phyloP scores from a whole-genome alignment of 768 basidiomycete species.

The Strobilomyces dryophilus region DNA sequence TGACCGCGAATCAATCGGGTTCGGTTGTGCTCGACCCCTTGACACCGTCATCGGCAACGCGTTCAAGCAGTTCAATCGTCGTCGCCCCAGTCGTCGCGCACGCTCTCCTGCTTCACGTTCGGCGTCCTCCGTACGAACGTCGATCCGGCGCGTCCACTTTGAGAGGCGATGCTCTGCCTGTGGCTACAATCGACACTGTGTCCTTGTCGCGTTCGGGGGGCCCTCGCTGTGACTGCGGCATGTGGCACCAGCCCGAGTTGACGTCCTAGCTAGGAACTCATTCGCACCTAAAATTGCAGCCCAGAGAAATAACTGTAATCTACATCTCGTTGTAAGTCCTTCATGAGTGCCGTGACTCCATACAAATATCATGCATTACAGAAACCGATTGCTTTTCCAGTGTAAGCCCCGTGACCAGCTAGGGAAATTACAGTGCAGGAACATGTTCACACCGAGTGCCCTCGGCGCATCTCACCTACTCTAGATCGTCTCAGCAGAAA shows the following conservation, averaged over 20 bases:
- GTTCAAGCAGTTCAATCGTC: slow-evolving; percentile 31
- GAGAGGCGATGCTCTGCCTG: too few species aligned
- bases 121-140: slow-evolving; percentile 1
- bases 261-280: too few species aligned
- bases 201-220: too few species aligned
- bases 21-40: too few species aligned
- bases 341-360: not conserved
- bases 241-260: too few species aligned
- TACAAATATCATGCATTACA: slow-evolving; percentile 12
- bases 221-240: too few species aligned
- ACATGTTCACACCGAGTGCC: not conserved
- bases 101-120: slow-evolving; percentile 6
- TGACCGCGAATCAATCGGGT: too few species aligned
- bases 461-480: slow-evolving; percentile 12
- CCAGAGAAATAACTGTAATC: not conserved
- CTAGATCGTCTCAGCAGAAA: slow-evolving; percentile 8
- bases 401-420: slow-evolving; percentile 1
- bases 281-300: not conserved
- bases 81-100: slow-evolving; percentile 58
- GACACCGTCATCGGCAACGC: too few species aligned
- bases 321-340: slow-evolving; percentile 10
- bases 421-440: not conserved
- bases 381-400: slow-evolving; percentile 3
- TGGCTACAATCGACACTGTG: too few species aligned
- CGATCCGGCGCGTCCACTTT: not conserved